These are phyloP conservation scores for Cordyceps farinosa DNA, from an alignment of 2,329 filamentous ascomycete species.

Conservation along the genomic window DNA sequence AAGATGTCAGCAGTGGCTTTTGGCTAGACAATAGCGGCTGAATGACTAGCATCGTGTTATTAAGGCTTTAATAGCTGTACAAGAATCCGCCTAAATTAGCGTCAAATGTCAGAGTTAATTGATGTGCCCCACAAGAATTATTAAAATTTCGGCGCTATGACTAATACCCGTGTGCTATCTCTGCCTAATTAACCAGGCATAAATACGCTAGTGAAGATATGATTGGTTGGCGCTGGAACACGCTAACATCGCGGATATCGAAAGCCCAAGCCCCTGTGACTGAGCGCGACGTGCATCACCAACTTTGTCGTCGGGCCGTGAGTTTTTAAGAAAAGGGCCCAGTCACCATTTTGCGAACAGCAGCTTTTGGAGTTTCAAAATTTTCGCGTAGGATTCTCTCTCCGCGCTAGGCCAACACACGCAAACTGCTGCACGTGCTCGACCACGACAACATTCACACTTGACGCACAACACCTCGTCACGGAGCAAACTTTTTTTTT, in stretches of 20 bases:
- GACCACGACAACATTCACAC: neutral
- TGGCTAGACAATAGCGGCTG: neutral
- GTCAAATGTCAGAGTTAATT: neutral
- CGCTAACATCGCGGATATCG: neutral
- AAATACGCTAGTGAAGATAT: neutral
- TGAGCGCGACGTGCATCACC: neutral
- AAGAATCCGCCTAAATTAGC: neutral
- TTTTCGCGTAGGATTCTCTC: neutral
- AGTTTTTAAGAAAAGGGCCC: neutral
- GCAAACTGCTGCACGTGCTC: neutral
- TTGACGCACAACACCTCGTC: neutral
- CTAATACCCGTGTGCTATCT: neutral
- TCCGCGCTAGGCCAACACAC: neutral
- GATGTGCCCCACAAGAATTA: neutral
- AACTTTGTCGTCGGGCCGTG: neutral
- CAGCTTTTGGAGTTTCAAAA: neutral
- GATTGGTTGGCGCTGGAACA: neutral
- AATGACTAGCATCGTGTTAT: neutral
- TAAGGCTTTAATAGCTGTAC: neutral
- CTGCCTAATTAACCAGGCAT: neutral
- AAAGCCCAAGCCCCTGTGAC: neutral
- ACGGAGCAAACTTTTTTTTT: neutral
- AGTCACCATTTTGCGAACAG: neutral
- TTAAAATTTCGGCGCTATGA: neutral
- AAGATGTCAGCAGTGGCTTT: neutral